Percentiles rank a stretch among this genome's conserved stretches.
Evolutionary conservation across 768 basidiomycete species (phyloP).

Genomic region (Cystobasidium tubakii): DNA sequence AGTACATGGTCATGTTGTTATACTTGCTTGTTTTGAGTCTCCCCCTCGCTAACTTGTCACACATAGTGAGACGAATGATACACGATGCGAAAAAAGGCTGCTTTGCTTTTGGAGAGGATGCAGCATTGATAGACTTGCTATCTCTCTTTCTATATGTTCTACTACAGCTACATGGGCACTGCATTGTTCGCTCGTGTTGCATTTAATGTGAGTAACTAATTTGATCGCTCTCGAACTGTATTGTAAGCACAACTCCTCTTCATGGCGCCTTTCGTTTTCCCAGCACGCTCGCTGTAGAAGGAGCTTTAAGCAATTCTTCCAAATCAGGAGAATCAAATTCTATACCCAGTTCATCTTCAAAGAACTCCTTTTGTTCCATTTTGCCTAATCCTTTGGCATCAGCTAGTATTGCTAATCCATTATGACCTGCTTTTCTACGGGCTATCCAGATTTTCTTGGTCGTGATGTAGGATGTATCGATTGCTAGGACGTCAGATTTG

Average conservation of each 20-base stretch:
- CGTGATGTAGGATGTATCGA: conserved; percentile 2
- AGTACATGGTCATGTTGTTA: neutral
- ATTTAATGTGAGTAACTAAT: too few species aligned
- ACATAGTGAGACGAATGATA: too few species aligned
- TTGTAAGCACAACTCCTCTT: neutral
- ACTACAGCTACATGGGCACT: conserved; percentile 10
- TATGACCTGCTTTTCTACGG: conserved; percentile 10
- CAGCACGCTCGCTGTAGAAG: neutral
- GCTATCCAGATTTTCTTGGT: conserved; percentile 29
- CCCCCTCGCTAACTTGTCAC: too few species aligned
- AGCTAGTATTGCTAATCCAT: neutral
- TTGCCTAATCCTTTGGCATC: conserved; percentile 4
- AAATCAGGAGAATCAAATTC: conserved; percentile 10
- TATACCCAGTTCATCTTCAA: conserved; percentile 23
- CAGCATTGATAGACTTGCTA: too few species aligned
- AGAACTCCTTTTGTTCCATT: conserved; percentile 3
- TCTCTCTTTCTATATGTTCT: too few species aligned
- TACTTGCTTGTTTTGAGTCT: neutral
- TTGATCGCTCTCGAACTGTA: neutral
- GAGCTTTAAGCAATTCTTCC: conserved; percentile 19
- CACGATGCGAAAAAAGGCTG: too few species aligned
- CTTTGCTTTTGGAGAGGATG: too few species aligned
- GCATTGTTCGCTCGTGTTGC: neutral
- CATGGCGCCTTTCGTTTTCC: neutral
- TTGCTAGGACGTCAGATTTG: conserved; percentile 13